Evolutionary conservation across 805 yeast species (phyloP).

Genomic region (Teunomyces cretensis): DNA sequence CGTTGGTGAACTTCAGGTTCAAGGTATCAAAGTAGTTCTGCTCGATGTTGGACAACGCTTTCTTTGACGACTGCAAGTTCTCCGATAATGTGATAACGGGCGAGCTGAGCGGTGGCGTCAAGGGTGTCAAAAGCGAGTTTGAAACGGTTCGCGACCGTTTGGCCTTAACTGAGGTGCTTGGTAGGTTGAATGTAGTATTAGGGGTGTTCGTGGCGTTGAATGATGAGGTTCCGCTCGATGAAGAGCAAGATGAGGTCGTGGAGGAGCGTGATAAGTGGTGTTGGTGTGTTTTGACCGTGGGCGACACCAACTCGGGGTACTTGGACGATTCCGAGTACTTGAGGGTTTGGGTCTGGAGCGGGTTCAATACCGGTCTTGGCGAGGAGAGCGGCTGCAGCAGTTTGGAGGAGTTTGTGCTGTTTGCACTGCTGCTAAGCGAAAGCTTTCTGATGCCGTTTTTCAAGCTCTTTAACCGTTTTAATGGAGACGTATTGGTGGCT

Average conservation of each 20-base stretch:
- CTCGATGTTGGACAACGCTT: slow-evolving; percentile 29
- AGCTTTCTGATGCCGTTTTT: slow-evolving; percentile 40
- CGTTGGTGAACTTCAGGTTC: slow-evolving; percentile 9
- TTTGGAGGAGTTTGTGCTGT: slow-evolving; percentile 1
- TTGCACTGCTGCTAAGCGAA: slow-evolving; percentile 17
- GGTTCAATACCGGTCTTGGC: slow-evolving; percentile 12
- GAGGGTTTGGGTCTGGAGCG: slow-evolving; percentile 12
- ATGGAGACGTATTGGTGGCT: slow-evolving; percentile 25
- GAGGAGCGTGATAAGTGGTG: slow-evolving; percentile 14
- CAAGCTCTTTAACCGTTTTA: slow-evolving; percentile 36
- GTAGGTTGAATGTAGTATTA: slow-evolving; percentile 3
- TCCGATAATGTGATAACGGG: slow-evolving; percentile 42
- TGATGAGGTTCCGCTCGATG: slow-evolving; percentile 9
- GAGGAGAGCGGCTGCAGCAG: slow-evolving; percentile 6
- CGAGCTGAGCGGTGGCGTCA: slow-evolving; percentile 34
- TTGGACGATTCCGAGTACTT: background rate
- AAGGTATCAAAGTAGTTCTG: slow-evolving; percentile 34
- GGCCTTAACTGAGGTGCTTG: slow-evolving; percentile 3
- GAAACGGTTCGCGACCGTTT: slow-evolving; percentile 22
- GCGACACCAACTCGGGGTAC: slow-evolving; percentile 1
- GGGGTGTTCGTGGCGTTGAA: slow-evolving; percentile 7
- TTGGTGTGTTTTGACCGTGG: slow-evolving; percentile 4
- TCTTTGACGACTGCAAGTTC: slow-evolving; percentile 27
- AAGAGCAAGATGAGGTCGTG: slow-evolving; percentile 11
- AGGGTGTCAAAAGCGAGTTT: slow-evolving; percentile 22